Evolutionary conservation across 192 early-diverging fungal genomes (phyloP).

Genomic region (Physocladia obscura): DNA sequence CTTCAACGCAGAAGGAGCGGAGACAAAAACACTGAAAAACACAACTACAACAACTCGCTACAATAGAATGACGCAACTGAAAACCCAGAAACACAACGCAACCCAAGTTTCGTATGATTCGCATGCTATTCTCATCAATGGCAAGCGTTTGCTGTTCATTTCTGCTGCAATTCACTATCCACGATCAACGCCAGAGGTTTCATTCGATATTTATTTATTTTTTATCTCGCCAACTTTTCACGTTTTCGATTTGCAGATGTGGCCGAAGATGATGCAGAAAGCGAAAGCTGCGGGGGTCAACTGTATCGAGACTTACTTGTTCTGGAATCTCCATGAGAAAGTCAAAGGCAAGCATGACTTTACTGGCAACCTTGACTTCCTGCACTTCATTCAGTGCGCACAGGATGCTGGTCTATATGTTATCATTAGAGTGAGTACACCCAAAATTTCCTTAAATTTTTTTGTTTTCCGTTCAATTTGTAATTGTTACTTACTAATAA

Average conservation of each 20-base stretch:
- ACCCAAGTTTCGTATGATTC: not conserved
- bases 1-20: no score
- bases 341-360: slow-evolving; percentile 56
- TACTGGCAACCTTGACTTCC: slow-evolving; percentile 1
- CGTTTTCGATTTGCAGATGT: no score
- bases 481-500: not conserved
- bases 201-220: not conserved
- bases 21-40: no score
- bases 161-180: slow-evolving; percentile 63
- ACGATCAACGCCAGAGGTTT: slow-evolving; percentile 44
- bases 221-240: not conserved
- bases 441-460: not conserved
- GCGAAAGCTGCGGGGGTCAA: slow-evolving; percentile 55
- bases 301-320: slow-evolving; percentile 65
- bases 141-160: slow-evolving; percentile 35
- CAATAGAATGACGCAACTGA: not conserved
- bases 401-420: slow-evolving; percentile 38
- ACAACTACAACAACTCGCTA: not conserved
- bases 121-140: slow-evolving; percentile 24
- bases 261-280: slow-evolving; percentile 53
- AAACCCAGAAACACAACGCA: not conserved
- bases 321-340: slow-evolving; percentile 67
- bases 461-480: not conserved
- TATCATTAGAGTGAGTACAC: not conserved
- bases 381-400: not conserved